Percentiles rank a stretch among this genome's conserved stretches.
phyloP scores from a whole-genome alignment of 2,329 filamentous ascomycete genomes.

The Raffaelea deltoideospora region DNA sequence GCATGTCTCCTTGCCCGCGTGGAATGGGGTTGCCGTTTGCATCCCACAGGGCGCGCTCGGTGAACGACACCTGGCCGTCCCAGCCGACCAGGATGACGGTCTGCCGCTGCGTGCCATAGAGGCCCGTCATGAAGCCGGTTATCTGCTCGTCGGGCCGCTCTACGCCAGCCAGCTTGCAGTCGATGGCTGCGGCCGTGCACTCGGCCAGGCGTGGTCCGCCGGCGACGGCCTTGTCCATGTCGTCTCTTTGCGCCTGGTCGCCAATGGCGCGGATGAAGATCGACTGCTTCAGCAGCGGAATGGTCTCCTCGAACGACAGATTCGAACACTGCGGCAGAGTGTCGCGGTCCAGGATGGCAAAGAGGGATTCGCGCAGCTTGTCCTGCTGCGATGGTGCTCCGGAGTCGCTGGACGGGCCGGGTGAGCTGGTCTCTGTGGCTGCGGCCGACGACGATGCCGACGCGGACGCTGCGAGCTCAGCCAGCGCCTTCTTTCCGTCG shows the following conservation, averaged over 20 bases:
- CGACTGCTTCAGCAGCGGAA: conserved; percentile 39
- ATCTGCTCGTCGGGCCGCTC: conserved; percentile 19
- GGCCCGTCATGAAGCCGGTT: conserved; percentile 36
- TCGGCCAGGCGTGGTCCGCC: conserved; percentile 16
- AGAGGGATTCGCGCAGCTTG: conserved; percentile 34
- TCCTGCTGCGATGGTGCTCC: too few relatives aligned
- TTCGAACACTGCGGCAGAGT: conserved; percentile 30
- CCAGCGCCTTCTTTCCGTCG: conserved; percentile 31
- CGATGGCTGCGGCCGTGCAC: conserved; percentile 20
- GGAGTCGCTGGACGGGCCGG: too few relatives aligned
- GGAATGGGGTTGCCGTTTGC: conserved; percentile 37
- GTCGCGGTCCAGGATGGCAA: conserved; percentile 39
- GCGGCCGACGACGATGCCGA: conserved; percentile 6
- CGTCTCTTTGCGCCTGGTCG: conserved; percentile 20
- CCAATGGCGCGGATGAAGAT: conserved; percentile 47
- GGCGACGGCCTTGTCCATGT: conserved; percentile 3
- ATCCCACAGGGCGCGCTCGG: conserved; percentile 46
- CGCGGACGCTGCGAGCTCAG: conserved; percentile 11
- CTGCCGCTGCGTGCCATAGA: conserved; percentile 52
- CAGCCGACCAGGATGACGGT: conserved; percentile 47
- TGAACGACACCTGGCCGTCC: conserved; percentile 44
- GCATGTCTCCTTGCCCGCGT: conserved; percentile 38
- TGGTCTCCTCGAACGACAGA: conserved; percentile 36
- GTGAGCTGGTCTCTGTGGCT: background rate
- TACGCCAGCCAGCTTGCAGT: conserved; percentile 20